A percentile compares a stretch with the other conserved stretches of the same genome.
These are phyloP conservation scores for Tetragonia tetragonoides DNA, from an alignment of 148 eudicot species.

Conservation along the genomic window DNA sequence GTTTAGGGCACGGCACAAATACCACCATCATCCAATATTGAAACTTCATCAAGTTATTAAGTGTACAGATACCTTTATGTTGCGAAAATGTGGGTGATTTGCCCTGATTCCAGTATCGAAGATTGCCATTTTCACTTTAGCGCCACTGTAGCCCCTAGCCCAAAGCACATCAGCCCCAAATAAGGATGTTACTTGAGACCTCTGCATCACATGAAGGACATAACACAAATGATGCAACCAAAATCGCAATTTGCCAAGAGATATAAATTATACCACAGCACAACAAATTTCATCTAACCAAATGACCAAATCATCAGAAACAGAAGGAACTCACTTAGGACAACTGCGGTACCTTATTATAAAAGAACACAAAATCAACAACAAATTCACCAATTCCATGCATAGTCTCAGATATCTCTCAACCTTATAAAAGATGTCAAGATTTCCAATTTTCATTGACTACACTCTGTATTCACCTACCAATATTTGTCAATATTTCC, in stretches of 20 bases:
- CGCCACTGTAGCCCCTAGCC: constrained; percentile 91
- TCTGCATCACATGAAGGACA: constrained; percentile 48
- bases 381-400: not conserved
- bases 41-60: not conserved
- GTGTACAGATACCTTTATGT: constrained; percentile 71
- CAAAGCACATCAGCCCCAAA: constrained; percentile 91
- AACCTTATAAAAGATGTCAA: not conserved
- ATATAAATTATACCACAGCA: not conserved
- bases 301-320: not conserved
- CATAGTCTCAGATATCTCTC: not conserved
- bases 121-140: constrained; percentile 95
- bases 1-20: not conserved
- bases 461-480: not conserved
- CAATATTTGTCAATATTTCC: not conserved
- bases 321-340: not conserved
- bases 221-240: not conserved
- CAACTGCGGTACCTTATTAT: not conserved
- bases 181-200: constrained; percentile 90
- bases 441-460: too few species aligned
- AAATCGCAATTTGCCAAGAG: not conserved
- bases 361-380: not conserved
- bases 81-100: constrained; percentile 92
- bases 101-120: constrained; percentile 97
- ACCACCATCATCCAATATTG: not conserved
- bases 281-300: not conserved